Evolutionary conservation across 371 early-diverging fungal species (phyloP), one percentile per base, ranked within the genome.

Genomic region (Mucor circinelloides): DNA sequence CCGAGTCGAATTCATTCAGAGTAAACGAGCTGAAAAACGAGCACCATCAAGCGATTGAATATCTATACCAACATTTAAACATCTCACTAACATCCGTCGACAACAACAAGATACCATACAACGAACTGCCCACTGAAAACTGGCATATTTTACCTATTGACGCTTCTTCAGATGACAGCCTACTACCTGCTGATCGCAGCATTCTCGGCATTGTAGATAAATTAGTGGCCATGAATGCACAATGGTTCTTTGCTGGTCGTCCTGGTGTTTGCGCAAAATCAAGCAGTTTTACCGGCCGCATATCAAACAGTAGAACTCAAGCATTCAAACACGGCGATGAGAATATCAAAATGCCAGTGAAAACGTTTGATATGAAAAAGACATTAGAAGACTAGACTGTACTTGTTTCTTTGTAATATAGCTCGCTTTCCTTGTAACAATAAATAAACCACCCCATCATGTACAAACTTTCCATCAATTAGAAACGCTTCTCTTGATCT

Each of bases 51-150:
- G 84, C 84, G 0, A 72, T 84, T 15, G 38, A 63, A 6, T 73
- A 78, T 23, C 56, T 84, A 9, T 78, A 80, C 48, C 63, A 72
- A 12, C 74, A 71, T 10, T 36, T 75, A 12, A 78, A 81, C 25
- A 60, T 80, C 8, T 73, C 78, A 0, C 38, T 79, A 2, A 74
- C 74, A 0, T 57, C 64, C 1, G 7, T 55, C 3, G 27, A 58
- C n/a, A 42, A 59, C 21, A 30, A 58, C 23, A 52, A 44, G 0
- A 68, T 72, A 19, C 65, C 64, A 7, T 94, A 94, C 80, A 78
- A 93, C 32, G 93, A 93, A 74, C 69, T 95, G 44, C 92, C 93
- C 57, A 89, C 89, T 5, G 86, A 78, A 68, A 92, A 93, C 64
- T 80, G 79, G 80, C 77, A 77, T 56, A 58, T 81, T 25, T 32